Evolutionary conservation across 2,329 filamentous ascomycete species (phyloP).

Genomic region (Fusarium hostae): DNA sequence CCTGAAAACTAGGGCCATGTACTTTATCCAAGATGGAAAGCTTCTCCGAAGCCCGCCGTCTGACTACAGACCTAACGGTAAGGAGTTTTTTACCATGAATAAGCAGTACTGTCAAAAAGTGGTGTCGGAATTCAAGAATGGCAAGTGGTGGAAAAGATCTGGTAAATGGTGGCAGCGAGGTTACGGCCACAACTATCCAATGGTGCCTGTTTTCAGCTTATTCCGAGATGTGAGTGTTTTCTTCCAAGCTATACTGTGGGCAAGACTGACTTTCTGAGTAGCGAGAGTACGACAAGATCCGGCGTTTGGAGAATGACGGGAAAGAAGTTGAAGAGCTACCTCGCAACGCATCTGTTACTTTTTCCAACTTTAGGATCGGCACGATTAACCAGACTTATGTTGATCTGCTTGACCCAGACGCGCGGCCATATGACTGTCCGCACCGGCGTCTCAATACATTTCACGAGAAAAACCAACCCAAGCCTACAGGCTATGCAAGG

Average conservation of each 20-base stretch:
- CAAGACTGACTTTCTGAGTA: neutral
- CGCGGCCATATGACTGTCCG: neutral
- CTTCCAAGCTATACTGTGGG: neutral
- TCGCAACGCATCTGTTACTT: neutral
- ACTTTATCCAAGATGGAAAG: constrained; percentile 66
- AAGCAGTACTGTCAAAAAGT: neutral
- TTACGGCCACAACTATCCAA: neutral
- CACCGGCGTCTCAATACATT: neutral
- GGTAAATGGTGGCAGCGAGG: neutral
- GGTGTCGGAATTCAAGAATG: neutral
- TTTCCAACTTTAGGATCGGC: neutral
- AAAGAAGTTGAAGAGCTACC: neutral
- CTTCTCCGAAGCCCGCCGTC: neutral
- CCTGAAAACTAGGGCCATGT: constrained; percentile 58
- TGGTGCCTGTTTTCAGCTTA: neutral
- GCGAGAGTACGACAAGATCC: neutral
- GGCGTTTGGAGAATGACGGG: neutral
- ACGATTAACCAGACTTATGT: neutral
- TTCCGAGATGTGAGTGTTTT: neutral
- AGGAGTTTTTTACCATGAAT: neutral
- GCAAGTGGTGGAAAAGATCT: neutral
- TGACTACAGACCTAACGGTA: neutral
- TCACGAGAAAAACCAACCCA: neutral
- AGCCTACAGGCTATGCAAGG: neutral
- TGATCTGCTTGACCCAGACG: neutral